Evolutionary conservation across 2,329 filamentous ascomycete species (phyloP).

Genomic region (Calonectria naviculata): DNA sequence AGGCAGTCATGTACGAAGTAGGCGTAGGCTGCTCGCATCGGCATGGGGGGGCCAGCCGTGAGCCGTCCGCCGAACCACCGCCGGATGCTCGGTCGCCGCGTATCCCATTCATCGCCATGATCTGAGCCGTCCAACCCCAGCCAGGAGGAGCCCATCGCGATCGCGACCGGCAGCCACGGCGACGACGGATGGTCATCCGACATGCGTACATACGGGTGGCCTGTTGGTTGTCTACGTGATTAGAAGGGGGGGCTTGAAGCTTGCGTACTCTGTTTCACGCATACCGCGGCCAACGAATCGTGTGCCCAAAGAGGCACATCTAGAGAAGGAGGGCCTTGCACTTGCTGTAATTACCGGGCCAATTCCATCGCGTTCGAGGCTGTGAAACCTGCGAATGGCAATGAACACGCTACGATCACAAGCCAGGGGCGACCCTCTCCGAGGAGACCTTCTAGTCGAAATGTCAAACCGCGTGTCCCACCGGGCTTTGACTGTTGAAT

Average conservation of each 20-base stretch:
- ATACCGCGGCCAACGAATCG: constrained; percentile 4
- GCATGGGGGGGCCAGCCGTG: background rate
- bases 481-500: constrained; percentile 2
- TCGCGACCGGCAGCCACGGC: constrained; percentile 1
- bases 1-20: constrained; percentile 5
- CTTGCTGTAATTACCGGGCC: background rate
- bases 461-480: constrained; percentile 11
- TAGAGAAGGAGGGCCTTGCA: background rate
- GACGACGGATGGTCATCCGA: background rate
- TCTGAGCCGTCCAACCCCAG: constrained; percentile 22
- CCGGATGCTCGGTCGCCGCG: constrained; percentile 2
- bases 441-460: background rate
- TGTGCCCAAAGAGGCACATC: background rate
- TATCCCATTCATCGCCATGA: constrained; percentile 8
- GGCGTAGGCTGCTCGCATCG: background rate
- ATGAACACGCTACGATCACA: background rate
- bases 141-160: background rate
- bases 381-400: constrained; percentile 9
- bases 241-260: constrained; percentile 2
- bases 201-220: background rate
- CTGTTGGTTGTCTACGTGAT: background rate
- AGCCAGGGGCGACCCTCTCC: background rate
- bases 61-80: constrained; percentile 4
- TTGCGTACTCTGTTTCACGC: constrained; percentile 19
- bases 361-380: constrained; percentile 8